Base-by-base conservation (phyloP, 306 rosid species). In the Vigna nakashimae region DNA sequence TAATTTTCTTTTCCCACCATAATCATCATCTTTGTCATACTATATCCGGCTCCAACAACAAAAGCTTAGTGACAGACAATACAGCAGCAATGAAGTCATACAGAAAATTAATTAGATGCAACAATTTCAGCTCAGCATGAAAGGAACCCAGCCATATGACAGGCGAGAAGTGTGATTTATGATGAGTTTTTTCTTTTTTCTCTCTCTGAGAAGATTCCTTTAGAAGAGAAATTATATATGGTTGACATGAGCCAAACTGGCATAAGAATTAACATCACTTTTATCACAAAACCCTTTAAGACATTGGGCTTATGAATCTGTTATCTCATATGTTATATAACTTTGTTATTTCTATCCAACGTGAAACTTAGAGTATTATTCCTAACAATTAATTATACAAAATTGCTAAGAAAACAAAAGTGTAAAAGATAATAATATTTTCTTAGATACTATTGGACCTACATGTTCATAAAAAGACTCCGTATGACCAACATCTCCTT, bases 401-500 rank as follows among this genome's bases (percentile, higher is more conserved):
- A 55, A 51, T 45, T 60, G 42, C 69, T 4, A 7, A 24, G 18
- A 32, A 17, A 60, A 57, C 11, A 65, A 67, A 46, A 30, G 7
- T 7, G 22, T 12, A 56, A 57, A 76, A 28, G 7, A 59, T 11
- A 10, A 28, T 4, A 40, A 55, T 36, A 78, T 28, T 77, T n/a
- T 40, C 20, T 14, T 4, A 43, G 53, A 64, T 62, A 69, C 32
- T 68, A 69, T 17, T 53, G 58, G 67, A 73, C 24, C 74, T 53
- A 55, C 20, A 46, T 46, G 58, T 67, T 62, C 73, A 51, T 26
- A 73, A 9, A 45, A 24, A 68, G 64, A 42, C 52, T 12, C 17
- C 36, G 40, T 36, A n/a, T 57, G 58, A 30, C 36, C 58, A 59
- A 50, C 42, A 46, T 65, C 64, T 82, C 24, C 71, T 56, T 18